Evolutionary conservation across 2,329 filamentous ascomycete species (phyloP), one percentile per base, ranked within the genome.

Genomic region (Neocucurbitaria cava): DNA sequence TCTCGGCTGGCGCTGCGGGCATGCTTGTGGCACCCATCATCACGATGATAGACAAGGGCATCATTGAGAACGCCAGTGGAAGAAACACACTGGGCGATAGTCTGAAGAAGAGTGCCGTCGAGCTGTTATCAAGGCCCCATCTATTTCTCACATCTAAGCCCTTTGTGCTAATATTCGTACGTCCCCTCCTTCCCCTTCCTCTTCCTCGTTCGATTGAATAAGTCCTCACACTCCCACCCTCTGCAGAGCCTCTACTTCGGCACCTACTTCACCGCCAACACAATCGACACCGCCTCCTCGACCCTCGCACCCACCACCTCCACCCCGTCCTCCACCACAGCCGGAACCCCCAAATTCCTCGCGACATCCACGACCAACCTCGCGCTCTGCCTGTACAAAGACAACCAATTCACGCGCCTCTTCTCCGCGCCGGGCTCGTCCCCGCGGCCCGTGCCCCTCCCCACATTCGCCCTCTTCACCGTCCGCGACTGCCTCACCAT

Each of bases 201-300:
- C n/a, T n/a, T n/a, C n/a, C n/a, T 26, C 9, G 24, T 5, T 5
- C 24, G 24, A 26, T 9, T 5, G 9, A 26, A 26, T 9, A 26
- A 5, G 9, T 26, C 5, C 24, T 26, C 9, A 26, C 24, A 26
- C 24, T 9, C 1, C n/a, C n/a, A n/a, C n/a, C n/a, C 24, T 10
- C 26, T 31, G n/a, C 20, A 82, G 80, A 78, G 79, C 48, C 81
- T 96, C 39, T 98, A 97, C 81, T 90, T 88, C 57, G 89, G 90
- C 62, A 98, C 94, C 54, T 97, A 97, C 79, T 79, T 95, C 11
- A 92, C 91, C 1, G 93, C 94, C 60, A 97, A 97, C 79, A 78
- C 84, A 11, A 86, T 96, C 72, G 94, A 98, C 79, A 97, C 94
- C 0, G 75, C 86, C 43, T 80, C 87, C 40, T 89, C 91, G 5